Evolutionary conservation across 2,329 filamentous ascomycete species (phyloP).

Genomic region (Pseudogymnoascus sp.): DNA sequence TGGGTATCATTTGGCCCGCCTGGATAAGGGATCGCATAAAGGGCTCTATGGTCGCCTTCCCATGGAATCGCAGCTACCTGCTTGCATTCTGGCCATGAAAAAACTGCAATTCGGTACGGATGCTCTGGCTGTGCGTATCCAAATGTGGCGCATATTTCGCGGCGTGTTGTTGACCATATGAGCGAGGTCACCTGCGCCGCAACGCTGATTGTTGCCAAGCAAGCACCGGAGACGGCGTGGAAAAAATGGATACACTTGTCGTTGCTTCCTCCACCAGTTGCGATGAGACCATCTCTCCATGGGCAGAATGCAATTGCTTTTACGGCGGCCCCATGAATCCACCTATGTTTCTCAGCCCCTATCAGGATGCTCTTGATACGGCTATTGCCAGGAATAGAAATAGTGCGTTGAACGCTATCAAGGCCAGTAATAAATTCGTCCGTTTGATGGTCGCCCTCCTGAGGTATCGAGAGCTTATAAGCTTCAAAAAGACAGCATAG

Average conservation of each 20-base stretch:
- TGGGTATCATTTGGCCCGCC: constrained; percentile 41
- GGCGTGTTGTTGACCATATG: constrained; percentile 77
- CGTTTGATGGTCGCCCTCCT: background rate
- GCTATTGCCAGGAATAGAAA: constrained; percentile 24
- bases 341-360: constrained; percentile 61
- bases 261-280: constrained; percentile 86
- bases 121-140: constrained; percentile 90
- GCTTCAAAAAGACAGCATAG: constrained; percentile 70
- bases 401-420: constrained; percentile 26
- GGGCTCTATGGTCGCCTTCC: constrained; percentile 69
- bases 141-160: constrained; percentile 89
- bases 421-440: constrained; percentile 19
- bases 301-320: constrained; percentile 97
- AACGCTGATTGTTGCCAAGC: constrained; percentile 83
- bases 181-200: constrained; percentile 88
- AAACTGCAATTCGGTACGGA: constrained; percentile 80
- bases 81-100: constrained; percentile 86
- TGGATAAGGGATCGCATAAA: constrained; percentile 85
- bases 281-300: constrained; percentile 80
- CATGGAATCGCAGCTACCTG: constrained; percentile 80
- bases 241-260: constrained; percentile 96
- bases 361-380: constrained; percentile 40
- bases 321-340: constrained; percentile 77
- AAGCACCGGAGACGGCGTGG: constrained; percentile 74
- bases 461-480: constrained; percentile 14